phyloP scores from a whole-genome alignment of 1,284 basidiomycete species.

The Ganoderma lingzhi region DNA sequence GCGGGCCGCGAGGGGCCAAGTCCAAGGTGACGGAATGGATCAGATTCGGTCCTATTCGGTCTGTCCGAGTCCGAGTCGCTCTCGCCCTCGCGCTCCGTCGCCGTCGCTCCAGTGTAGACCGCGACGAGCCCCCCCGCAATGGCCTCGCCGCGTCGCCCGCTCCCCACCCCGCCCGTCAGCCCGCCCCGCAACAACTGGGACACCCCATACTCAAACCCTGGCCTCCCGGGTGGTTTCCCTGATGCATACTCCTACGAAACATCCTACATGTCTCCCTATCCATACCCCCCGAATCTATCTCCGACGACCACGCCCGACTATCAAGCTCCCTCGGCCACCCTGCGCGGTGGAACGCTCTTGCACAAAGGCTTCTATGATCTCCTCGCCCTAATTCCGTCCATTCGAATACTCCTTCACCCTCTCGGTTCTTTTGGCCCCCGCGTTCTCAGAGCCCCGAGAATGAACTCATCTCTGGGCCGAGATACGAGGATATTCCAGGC shows the following conservation, averaged over 20 bases:
- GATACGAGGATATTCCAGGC: slow-evolving; percentile 63
- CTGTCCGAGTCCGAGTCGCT: background rate
- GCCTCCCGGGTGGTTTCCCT: slow-evolving; percentile 35
- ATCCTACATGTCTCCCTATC: slow-evolving; percentile 55
- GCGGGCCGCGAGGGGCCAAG: slow-evolving; percentile 22
- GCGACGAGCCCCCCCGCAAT: slow-evolving; percentile 27
- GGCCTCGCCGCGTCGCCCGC: slow-evolving; percentile 46
- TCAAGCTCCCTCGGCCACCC: slow-evolving; percentile 53
- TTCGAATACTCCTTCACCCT: slow-evolving; percentile 71
- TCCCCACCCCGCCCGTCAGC: slow-evolving; percentile 51
- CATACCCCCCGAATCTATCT: slow-evolving; percentile 46
- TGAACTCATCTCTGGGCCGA: slow-evolving; percentile 60
- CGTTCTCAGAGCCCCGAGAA: slow-evolving; percentile 42
- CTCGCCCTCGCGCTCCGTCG: slow-evolving; percentile 12
- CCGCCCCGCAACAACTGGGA: slow-evolving; percentile 29
- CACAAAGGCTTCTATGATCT: slow-evolving; percentile 92
- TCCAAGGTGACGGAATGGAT: slow-evolving; percentile 24
- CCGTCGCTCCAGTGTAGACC: background rate
- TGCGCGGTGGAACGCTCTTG: slow-evolving; percentile 73
- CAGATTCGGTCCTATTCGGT: background rate
- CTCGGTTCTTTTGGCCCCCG: slow-evolving; percentile 65
- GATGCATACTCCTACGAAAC: slow-evolving; percentile 51
- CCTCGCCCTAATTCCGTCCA: slow-evolving; percentile 75
- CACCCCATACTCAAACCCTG: slow-evolving; percentile 26
- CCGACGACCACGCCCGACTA: slow-evolving; percentile 45